These are phyloP conservation scores for Mycena chlorophos DNA, from an alignment of 768 basidiomycete species.

Conservation along the genomic window DNA sequence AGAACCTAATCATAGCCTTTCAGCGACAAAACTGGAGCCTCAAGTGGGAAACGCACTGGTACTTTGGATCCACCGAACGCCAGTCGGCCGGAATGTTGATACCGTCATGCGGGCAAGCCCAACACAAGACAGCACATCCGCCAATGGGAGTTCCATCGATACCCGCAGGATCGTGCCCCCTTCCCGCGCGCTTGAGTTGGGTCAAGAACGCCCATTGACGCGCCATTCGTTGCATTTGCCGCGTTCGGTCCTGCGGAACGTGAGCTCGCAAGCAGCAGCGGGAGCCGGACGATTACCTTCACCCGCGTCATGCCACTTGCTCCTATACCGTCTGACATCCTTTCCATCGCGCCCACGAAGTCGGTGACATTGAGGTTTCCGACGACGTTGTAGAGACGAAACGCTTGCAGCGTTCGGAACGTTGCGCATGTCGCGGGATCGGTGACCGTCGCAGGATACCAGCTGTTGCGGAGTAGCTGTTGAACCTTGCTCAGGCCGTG, in stretches of 20 bases:
- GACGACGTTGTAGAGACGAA: not conserved
- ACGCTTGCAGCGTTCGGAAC: not conserved
- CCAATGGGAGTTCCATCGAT: not conserved
- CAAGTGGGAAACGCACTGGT: not conserved
- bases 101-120: slow-evolving; percentile 1
- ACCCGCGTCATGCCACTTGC: not conserved
- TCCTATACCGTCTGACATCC: not conserved
- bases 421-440: not conserved
- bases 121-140: not conserved
- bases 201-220: slow-evolving; percentile 1
- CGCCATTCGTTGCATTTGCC: not conserved
- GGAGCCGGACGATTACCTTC: not conserved
- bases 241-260: not conserved
- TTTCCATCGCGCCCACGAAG: not conserved
- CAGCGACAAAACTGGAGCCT: not conserved
- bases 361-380: slow-evolving; percentile 1
- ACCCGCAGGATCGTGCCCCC: not conserved
- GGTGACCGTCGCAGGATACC: slow-evolving; percentile 2
- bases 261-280: not conserved
- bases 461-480: slow-evolving; percentile 3
- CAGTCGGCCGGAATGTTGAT: not conserved
- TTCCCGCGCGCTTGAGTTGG: not conserved
- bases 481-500: not conserved
- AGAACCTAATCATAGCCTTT: not conserved
- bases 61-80: not conserved